Base-by-base conservation (phyloP, 306 rosid species). In the Cucurbita maxima region DNA sequence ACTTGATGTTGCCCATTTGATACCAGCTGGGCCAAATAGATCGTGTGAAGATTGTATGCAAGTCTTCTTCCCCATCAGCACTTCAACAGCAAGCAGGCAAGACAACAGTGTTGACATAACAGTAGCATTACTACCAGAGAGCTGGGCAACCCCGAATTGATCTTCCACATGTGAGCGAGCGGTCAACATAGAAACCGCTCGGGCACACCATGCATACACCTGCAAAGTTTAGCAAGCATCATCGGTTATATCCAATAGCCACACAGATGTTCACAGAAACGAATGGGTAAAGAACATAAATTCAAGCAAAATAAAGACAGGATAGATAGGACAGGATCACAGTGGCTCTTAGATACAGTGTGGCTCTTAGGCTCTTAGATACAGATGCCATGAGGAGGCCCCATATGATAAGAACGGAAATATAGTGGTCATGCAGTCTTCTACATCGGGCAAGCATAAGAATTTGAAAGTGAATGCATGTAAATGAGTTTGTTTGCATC, bases 51-150 rank as follows among this genome's bases (percentile, higher is more conserved):
- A 83, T 71, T 81, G 96, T 76, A 89, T 62, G 69, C 53, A 86
- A 77, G 92, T 91, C 82, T 84, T 95, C 88, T 91, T 95, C 78
- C 97, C 99, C 97, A 88, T 89, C 85, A 82, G 85, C 43, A 84
- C 78, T 79, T 94, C 99, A 72, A 91, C 85, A 53, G 97, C 96
- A 77, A 89, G 96, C 74, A 94, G 95, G 74, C 97, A 88, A 62
- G 99, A 91, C 75, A 89, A 58, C 77, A 94, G 83, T 1, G 95
- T 86, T 7, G 96, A 87, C 63, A 86, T 76, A 47, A 85, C 98
- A 2, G 88, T 79, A 13, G 96, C 95, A 48, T 94, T 94, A 70
- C 96, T 89, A 55, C 98, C 96, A 0, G 95, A 87, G 71, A 91
- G 93, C 83, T 94, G 96, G 70, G 97, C 97, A 67, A 84, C 92